phyloP scores from a whole-genome alignment of 2,329 filamentous ascomycete genomes.

The Tolypocladium ophioglossoides region DNA sequence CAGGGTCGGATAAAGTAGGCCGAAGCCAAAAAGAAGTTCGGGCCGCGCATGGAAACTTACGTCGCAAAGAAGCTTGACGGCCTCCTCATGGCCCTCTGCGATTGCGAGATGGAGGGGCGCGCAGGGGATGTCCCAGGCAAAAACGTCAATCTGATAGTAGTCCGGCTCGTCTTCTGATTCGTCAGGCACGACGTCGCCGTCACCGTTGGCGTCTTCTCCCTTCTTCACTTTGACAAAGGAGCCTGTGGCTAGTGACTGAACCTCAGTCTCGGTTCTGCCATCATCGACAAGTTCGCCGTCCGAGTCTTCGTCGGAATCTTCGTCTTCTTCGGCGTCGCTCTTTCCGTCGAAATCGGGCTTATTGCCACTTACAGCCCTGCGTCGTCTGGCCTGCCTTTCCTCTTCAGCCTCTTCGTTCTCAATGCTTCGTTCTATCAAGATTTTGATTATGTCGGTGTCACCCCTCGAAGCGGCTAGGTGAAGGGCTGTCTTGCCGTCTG shows the following conservation, averaged over 20 bases:
- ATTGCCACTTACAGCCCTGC: constrained; percentile 19
- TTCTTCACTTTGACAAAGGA: constrained; percentile 62
- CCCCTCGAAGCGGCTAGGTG: constrained; percentile 70
- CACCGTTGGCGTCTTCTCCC: constrained; percentile 20
- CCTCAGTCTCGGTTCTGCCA: constrained; percentile 39
- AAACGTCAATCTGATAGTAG: constrained; percentile 65
- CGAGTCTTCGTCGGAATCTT: constrained; percentile 25
- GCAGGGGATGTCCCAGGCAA: constrained; percentile 69
- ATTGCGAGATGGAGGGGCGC: constrained; percentile 75
- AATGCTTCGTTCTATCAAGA: constrained; percentile 63
- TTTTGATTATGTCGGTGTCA: constrained; percentile 55
- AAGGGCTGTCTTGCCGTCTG: constrained; percentile 72
- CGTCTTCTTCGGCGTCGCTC: constrained; percentile 11
- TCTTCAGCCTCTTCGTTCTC: constrained; percentile 61
- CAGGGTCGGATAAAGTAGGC: background rate
- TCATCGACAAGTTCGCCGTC: constrained; percentile 37
- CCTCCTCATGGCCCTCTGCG: constrained; percentile 56
- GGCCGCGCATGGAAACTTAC: constrained; percentile 20
- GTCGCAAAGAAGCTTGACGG: constrained; percentile 58
- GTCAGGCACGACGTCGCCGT: constrained; percentile 35
- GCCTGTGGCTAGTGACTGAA: constrained; percentile 48
- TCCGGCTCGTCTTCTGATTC: constrained; percentile 58
- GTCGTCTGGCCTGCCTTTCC: constrained; percentile 41
- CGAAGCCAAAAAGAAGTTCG: background rate
- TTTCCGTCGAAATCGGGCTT: constrained; percentile 9